Percentiles rank a stretch among this genome's conserved stretches.
phyloP scores from a whole-genome alignment of 2,329 filamentous ascomycete species.

The Boeremia lycopersici region DNA sequence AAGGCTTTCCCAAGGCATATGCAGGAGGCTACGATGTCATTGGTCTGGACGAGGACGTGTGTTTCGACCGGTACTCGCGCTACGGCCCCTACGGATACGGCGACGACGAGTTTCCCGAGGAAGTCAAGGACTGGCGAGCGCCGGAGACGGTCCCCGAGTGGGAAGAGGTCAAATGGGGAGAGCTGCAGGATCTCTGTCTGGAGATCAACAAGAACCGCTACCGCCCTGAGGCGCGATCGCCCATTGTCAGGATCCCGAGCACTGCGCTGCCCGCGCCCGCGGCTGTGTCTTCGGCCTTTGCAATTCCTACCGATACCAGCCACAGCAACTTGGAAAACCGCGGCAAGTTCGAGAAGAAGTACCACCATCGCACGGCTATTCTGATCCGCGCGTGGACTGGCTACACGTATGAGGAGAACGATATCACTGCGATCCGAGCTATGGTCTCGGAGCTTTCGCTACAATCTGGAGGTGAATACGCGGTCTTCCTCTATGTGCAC shows the following conservation, averaged over 20 bases:
- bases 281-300: slow-evolving; percentile 38
- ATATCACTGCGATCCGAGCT: slow-evolving; percentile 53
- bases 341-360: slow-evolving; percentile 34
- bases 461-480: slow-evolving; percentile 55
- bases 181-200: slow-evolving; percentile 70
- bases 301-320: slow-evolving; percentile 35
- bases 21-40: slow-evolving; percentile 48
- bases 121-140: slow-evolving; percentile 51
- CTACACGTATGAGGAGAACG: slow-evolving; percentile 55
- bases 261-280: slow-evolving; percentile 34
- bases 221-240: slow-evolving; percentile 49
- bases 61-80: slow-evolving; percentile 65
- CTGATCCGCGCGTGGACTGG: slow-evolving; percentile 56
- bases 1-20: slow-evolving; percentile 46
- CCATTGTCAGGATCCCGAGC: slow-evolving; percentile 36
- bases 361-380: slow-evolving; percentile 53
- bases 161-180: slow-evolving; percentile 72
- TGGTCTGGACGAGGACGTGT: slow-evolving; percentile 58
- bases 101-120: slow-evolving; percentile 57
- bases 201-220: slow-evolving; percentile 70
- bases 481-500: slow-evolving; percentile 56
- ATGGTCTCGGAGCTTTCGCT: slow-evolving; percentile 55
- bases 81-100: slow-evolving; percentile 64
- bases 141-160: slow-evolving; percentile 57
- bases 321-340: slow-evolving; percentile 36